phyloP scores from a whole-genome alignment of 208 protist genomes.

The Balamuthia mandrillaris region DNA sequence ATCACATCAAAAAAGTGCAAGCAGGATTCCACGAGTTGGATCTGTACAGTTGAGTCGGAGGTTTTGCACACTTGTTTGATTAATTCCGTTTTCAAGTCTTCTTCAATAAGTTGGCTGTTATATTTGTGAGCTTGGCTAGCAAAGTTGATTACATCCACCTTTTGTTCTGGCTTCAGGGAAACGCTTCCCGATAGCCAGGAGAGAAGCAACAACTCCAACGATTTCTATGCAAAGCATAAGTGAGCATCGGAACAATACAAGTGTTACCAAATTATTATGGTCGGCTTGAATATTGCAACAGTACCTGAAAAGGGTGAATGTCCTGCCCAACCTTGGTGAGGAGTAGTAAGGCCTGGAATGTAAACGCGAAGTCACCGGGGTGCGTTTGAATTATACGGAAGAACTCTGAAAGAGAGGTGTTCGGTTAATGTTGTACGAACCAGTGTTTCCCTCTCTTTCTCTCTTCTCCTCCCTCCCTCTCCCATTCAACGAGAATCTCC shows the following conservation, averaged over 20 bases:
- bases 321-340: slow-evolving; percentile 30
- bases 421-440: not conserved
- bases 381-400: slow-evolving; percentile 1
- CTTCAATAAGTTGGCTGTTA: not conserved
- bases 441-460: no score
- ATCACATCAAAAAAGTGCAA: slow-evolving; percentile 49
- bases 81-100: not conserved
- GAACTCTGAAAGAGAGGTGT: not conserved
- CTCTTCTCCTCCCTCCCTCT: no score
- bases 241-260: not conserved
- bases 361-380: not conserved
- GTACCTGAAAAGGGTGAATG: slow-evolving; percentile 10
- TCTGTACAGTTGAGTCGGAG: slow-evolving; percentile 12
- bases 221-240: not conserved
- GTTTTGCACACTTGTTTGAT: slow-evolving; percentile 42
- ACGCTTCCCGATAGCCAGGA: not conserved
- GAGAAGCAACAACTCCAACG: not conserved
- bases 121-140: not conserved
- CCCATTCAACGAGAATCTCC: not conserved
- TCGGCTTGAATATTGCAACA: not conserved
- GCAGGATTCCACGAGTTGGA: slow-evolving; percentile 37
- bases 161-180: no score
- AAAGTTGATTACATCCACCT: not conserved
- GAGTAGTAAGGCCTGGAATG: not conserved
- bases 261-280: not conserved